Conservation (phyloP, 805 yeast species). For the Sugiyamaella valdiviana region DNA sequence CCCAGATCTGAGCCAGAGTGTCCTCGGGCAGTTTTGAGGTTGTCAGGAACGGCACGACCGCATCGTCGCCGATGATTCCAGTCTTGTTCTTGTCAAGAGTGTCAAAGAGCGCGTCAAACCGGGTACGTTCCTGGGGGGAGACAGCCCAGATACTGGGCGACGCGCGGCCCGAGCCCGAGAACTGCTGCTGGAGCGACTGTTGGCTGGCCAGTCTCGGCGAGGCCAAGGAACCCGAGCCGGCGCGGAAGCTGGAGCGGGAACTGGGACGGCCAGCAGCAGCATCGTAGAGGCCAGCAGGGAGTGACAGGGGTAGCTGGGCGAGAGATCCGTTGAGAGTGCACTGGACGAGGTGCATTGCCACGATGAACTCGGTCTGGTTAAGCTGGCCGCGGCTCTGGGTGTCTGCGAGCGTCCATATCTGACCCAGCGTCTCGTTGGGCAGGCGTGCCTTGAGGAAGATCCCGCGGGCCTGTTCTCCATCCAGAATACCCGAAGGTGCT, state of each 20-base stretch:
- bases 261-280: slow-evolving; percentile 34
- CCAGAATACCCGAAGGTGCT: slow-evolving; percentile 50
- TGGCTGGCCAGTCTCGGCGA: slow-evolving; percentile 5
- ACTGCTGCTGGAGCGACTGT: slow-evolving; percentile 17
- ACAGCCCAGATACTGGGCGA: slow-evolving; percentile 47
- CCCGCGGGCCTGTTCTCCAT: slow-evolving; percentile 75
- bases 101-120: slow-evolving; percentile 74
- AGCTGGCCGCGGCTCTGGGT: slow-evolving; percentile 66
- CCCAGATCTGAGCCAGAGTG: slow-evolving; percentile 80
- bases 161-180: slow-evolving; percentile 16
- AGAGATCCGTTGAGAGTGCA: slow-evolving; percentile 62
- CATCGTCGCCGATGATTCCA: slow-evolving; percentile 66
- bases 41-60: slow-evolving; percentile 82
- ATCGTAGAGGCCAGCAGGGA: slow-evolving; percentile 37
- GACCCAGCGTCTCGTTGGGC: slow-evolving; percentile 70
- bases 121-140: slow-evolving; percentile 60
- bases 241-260: slow-evolving; percentile 9
- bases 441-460: slow-evolving; percentile 86
- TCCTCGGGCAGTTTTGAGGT: slow-evolving; percentile 83
- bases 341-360: slow-evolving; percentile 95
- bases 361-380: slow-evolving; percentile 66
- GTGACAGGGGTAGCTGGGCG: slow-evolving; percentile 46
- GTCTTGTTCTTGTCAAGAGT: slow-evolving; percentile 59
- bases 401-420: slow-evolving; percentile 86
- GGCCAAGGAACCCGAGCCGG: slow-evolving; percentile 17